These are phyloP conservation scores for Incumbomyces lentus DNA, from an alignment of 2,329 filamentous ascomycete genomes.

Conservation along the genomic window DNA sequence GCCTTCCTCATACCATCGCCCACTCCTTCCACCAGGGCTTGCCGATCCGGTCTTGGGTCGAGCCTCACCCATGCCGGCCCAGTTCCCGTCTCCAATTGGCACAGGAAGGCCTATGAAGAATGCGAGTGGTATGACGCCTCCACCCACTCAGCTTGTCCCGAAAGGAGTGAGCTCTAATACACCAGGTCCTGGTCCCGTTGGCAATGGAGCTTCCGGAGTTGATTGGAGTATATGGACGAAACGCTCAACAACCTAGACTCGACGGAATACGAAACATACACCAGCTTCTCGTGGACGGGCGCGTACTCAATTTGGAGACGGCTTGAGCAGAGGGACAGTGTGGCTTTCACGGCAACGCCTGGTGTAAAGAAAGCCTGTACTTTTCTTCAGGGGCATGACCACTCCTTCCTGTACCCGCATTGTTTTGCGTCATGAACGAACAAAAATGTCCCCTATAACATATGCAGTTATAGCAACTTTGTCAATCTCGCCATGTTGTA, in stretches of 20 bases:
- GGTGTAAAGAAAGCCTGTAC: too few relatives aligned
- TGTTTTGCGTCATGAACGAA: too few relatives aligned
- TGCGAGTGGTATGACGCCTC: constrained; percentile 1
- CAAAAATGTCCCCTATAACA: too few relatives aligned
- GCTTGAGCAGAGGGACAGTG: too few relatives aligned
- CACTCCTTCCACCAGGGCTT: constrained; percentile 5
- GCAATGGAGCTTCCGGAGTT: constrained; percentile 5
- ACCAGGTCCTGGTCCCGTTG: neutral
- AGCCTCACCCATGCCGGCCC: constrained; percentile 1
- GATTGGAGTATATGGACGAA: constrained; percentile 8
- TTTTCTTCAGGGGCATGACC: too few relatives aligned
- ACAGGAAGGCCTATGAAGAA: neutral
- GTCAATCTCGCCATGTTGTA: too few relatives aligned
- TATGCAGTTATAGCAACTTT: too few relatives aligned
- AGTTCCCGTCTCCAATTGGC: constrained; percentile 3
- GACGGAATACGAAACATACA: too few relatives aligned
- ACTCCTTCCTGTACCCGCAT: too few relatives aligned
- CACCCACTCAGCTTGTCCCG: neutral
- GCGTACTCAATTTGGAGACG: too few relatives aligned
- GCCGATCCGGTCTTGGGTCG: constrained; percentile 1
- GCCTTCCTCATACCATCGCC: neutral
- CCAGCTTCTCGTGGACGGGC: too few relatives aligned
- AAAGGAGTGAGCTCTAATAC: neutral
- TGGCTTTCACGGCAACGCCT: too few relatives aligned
- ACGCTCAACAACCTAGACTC: neutral